phyloP scores from a whole-genome alignment of 768 basidiomycete genomes.

The Amanita jacksonii region DNA sequence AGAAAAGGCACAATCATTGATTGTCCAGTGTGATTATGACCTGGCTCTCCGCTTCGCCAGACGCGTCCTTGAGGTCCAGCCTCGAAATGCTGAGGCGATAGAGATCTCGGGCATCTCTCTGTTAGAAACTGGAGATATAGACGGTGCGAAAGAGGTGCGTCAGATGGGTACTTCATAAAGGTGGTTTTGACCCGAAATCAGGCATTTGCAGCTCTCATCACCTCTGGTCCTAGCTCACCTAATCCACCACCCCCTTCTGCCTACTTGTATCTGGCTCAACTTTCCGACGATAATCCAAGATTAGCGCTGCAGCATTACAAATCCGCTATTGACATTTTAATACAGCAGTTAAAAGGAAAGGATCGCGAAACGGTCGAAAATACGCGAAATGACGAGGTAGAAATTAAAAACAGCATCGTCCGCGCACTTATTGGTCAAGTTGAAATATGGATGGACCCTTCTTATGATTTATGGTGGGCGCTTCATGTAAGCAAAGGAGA shows the following conservation, averaged over 20 bases:
- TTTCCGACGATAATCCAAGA: constrained; percentile 68
- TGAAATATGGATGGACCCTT: constrained; percentile 94
- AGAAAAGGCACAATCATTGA: constrained; percentile 71
- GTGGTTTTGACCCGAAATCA: constrained; percentile 17
- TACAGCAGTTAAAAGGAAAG: constrained; percentile 66
- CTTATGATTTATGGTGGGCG: constrained; percentile 75
- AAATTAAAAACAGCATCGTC: constrained; percentile 60
- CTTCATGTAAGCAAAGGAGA: background rate
- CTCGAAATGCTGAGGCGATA: constrained; percentile 54
- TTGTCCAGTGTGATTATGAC: constrained; percentile 79
- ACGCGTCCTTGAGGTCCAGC: constrained; percentile 57
- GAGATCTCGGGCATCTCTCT: constrained; percentile 77
- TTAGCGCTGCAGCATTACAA: constrained; percentile 68
- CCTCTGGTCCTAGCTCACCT: constrained; percentile 44
- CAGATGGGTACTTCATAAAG: background rate
- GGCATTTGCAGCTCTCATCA: constrained; percentile 59
- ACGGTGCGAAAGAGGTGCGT: constrained; percentile 58
- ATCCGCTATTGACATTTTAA: constrained; percentile 66
- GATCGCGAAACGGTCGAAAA: constrained; percentile 36
- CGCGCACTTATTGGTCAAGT: constrained; percentile 81
- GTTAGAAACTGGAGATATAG: constrained; percentile 71
- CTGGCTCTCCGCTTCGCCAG: constrained; percentile 66
- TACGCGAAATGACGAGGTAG: constrained; percentile 39
- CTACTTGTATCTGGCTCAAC: constrained; percentile 83
- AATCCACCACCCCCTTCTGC: constrained; percentile 65